Base-by-base conservation (phyloP, 805 yeast species). In the Kuraishia floccosa region DNA sequence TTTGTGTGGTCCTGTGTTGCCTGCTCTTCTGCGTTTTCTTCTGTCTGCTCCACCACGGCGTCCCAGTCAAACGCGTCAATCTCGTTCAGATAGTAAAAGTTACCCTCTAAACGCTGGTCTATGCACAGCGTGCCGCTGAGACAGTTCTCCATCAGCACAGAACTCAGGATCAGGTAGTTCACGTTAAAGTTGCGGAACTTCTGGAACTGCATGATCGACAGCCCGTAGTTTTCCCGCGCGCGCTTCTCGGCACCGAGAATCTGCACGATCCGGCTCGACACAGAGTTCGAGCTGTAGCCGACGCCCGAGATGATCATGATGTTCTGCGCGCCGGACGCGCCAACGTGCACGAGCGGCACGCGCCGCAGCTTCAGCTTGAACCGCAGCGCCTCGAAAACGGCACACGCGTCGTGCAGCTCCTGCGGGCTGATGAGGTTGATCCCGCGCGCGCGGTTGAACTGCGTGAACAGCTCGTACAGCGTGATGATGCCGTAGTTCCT, bases 341-440 rank as follows among this genome's bases (percentile, higher is more conserved):
- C 41, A 34, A 46, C 54, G 7, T 41, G 21, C n/a, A 42, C 30
- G 27, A 52, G 57, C 21, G 47, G 16, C 11, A 89, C 55, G 6
- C 68, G 41, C 2, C 51, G 31, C 5, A 54, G 28, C 21, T 39
- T 40, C 10, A 49, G 32, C 26, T 42, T 42, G 18, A 50, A 32
- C 3, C 38, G 60, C 27, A 86, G 54, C 6, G 43, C 44, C 5
- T 68, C 74, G 43, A 85, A 73, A 10, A 61, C 47, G 17, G 60
- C 61, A 32, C 84, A 65, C 0, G 94, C 75, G 28, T 67, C 68
- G 30, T 54, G 61, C 30, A 89, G 56, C 40, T 84, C 93, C 16
- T 52, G 52, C 1, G 96, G 83, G 1, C 83, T 65, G 1, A 87
- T 66, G 25, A 85, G 60, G 29, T 77, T 78, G 6, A 72, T 61